These are phyloP conservation scores for Microsporum ferrugineum DNA, from an alignment of 2,329 filamentous ascomycete genomes.

Conservation along the genomic window DNA sequence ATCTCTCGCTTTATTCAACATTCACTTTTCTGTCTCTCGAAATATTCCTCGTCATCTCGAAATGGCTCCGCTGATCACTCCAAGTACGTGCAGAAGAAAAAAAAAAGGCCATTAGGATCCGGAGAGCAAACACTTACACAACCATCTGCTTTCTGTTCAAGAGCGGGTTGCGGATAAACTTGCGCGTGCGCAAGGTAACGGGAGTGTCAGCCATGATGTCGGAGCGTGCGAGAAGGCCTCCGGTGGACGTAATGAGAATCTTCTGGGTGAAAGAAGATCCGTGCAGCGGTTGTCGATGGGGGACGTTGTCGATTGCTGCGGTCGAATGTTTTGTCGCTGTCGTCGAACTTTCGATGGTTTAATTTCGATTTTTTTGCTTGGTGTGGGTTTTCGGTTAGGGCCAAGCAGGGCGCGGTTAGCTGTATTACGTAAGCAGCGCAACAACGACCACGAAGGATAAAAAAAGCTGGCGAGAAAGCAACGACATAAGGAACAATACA, in stretches of 20 bases:
- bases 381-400: slow-evolving; percentile 35
- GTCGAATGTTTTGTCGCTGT: slow-evolving; percentile 4
- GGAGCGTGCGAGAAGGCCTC: slow-evolving; percentile 27
- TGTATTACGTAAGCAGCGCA: not conserved
- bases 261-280: slow-evolving; percentile 18
- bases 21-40: not conserved
- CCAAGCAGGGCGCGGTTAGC: slow-evolving; percentile 4
- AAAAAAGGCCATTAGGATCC: not conserved
- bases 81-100: not conserved
- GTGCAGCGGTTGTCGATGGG: slow-evolving; percentile 15
- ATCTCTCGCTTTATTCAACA: not conserved
- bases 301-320: slow-evolving; percentile 23
- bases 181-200: slow-evolving; percentile 91
- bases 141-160: slow-evolving; percentile 99
- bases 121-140: slow-evolving; percentile 58
- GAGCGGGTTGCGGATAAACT: slow-evolving; percentile 99
- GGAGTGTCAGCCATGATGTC: slow-evolving; percentile 74
- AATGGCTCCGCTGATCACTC: not conserved
- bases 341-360: slow-evolving; percentile 18
- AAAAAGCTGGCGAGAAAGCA: not conserved
- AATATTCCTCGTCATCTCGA: not conserved
- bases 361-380: slow-evolving; percentile 34
- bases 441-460: not conserved
- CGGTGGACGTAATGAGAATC: slow-evolving; percentile 17
- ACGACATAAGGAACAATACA: not conserved